Conservation (phyloP, 2,329 filamentous ascomycete genomes). For the Canariomyces notabilis region DNA sequence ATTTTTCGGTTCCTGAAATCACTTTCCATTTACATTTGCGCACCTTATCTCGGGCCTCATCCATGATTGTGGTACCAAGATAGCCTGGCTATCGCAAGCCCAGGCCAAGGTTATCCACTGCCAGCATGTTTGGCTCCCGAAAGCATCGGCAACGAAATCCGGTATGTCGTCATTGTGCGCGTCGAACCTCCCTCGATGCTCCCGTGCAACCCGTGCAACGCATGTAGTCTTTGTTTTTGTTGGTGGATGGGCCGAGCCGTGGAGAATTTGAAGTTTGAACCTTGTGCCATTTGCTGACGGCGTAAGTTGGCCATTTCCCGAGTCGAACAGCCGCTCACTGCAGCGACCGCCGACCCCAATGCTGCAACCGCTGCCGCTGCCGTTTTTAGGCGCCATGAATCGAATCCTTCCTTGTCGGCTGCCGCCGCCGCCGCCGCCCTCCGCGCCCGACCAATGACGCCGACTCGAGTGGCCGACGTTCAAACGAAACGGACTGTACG, state of each 20-base stretch:
- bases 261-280: neutral
- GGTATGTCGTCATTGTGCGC: conserved; percentile 38
- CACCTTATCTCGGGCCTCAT: neutral
- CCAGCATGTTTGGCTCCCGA: conserved; percentile 47
- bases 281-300: conserved; percentile 1
- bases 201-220: too few species aligned
- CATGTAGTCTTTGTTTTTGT: too few species aligned
- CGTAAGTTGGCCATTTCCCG: conserved; percentile 8
- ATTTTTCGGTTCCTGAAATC: too few species aligned
- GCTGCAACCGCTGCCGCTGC: conserved; percentile 76
- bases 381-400: conserved; percentile 66
- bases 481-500: conserved; percentile 82
- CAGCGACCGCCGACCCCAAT: conserved; percentile 61
- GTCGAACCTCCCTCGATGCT: conserved; percentile 22
- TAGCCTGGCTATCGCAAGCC: conserved; percentile 11
- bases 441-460: conserved; percentile 69
- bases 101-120: conserved; percentile 13
- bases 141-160: conserved; percentile 44
- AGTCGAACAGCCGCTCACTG: conserved; percentile 53
- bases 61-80: conserved; percentile 17
- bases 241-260: too few species aligned
- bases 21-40: neutral
- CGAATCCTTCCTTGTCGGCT: conserved; percentile 66
- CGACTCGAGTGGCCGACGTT: conserved; percentile 73
- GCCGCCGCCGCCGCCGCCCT: conserved; percentile 84